A percentile compares a stretch with the other conserved stretches of the same genome.
Conservation (phyloP, 2,329 filamentous ascomycete genomes). For the Pseudocercospora crystallina region DNA sequence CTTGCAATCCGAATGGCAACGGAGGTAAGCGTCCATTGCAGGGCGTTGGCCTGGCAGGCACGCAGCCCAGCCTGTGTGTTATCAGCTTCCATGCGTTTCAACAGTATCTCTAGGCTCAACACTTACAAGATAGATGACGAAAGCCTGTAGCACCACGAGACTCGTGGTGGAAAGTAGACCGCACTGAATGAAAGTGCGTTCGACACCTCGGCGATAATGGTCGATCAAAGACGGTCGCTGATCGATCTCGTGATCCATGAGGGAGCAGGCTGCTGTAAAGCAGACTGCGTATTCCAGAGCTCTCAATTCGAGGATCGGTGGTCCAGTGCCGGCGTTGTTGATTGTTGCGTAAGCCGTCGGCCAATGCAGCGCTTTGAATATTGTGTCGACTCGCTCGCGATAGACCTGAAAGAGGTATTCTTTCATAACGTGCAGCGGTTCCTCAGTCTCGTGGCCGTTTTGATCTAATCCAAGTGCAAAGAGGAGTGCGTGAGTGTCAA, state of each 20-base stretch:
- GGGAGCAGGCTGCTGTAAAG: conserved; percentile 10
- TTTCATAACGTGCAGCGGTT: not conserved
- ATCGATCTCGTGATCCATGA: conserved; percentile 9
- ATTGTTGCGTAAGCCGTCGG: conserved; percentile 1
- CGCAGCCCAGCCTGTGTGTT: conserved; percentile 6
- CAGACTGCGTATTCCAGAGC: conserved; percentile 9
- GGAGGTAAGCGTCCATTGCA: conserved; percentile 11
- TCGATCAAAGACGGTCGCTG: not conserved
- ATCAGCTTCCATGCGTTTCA: not conserved
- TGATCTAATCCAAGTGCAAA: not conserved
- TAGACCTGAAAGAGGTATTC: conserved; percentile 2
- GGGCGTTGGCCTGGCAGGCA: conserved; percentile 12
- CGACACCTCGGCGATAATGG: not conserved
- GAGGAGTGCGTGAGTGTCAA: not conserved
- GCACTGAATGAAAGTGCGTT: not conserved
- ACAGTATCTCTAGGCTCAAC: not conserved
- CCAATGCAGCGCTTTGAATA: conserved; percentile 17
- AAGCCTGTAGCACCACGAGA: conserved; percentile 4
- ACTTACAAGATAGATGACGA: conserved; percentile 11
- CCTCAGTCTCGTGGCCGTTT: not conserved
- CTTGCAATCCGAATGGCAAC: conserved; percentile 8
- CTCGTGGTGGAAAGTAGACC: conserved; percentile 2
- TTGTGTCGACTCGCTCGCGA: conserved; percentile 8
- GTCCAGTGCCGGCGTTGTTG: not conserved
- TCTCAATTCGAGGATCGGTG: not conserved